These are phyloP conservation scores for Coniochaeta ligniaria DNA, from an alignment of 2,329 filamentous ascomycete genomes.

Conservation along the genomic window DNA sequence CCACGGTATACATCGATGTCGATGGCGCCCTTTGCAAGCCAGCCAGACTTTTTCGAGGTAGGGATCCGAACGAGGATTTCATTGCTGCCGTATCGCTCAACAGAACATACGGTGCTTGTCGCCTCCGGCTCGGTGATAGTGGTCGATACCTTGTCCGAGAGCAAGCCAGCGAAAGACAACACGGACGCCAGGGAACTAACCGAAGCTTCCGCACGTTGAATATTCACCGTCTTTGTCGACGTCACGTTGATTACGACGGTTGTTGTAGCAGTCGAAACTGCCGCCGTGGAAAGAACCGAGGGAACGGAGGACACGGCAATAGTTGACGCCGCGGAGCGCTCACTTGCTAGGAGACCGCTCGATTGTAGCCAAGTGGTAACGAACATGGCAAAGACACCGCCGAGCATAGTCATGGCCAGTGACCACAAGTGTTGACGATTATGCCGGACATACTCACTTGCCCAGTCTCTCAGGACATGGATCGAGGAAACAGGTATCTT, in stretches of 20 bases:
- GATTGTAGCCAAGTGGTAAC: not conserved
- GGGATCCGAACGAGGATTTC: slow-evolving; percentile 50
- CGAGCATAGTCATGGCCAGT: not conserved
- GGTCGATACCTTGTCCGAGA: slow-evolving; percentile 26
- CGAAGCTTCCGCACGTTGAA: slow-evolving; percentile 16
- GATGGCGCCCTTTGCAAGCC: slow-evolving; percentile 50
- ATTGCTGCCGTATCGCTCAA: slow-evolving; percentile 35
- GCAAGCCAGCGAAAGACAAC: slow-evolving; percentile 31
- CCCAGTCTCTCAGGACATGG: not conserved
- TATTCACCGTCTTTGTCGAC: slow-evolving; percentile 26
- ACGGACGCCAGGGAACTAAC: slow-evolving; percentile 18
- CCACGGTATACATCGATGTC: slow-evolving; percentile 46
- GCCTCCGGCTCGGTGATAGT: slow-evolving; percentile 14
- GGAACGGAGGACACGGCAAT: slow-evolving; percentile 4
- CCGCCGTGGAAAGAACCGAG: slow-evolving; percentile 5
- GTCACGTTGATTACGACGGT: slow-evolving; percentile 29
- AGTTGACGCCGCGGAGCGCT: not conserved
- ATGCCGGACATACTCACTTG: not conserved
- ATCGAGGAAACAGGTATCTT: not conserved
- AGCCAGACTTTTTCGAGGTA: slow-evolving; percentile 39
- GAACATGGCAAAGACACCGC: not conserved
- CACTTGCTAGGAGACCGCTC: not conserved
- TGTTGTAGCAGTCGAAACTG: slow-evolving; percentile 16
- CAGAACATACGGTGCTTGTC: slow-evolving; percentile 34
- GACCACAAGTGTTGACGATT: not conserved